Evolutionary conservation across 106 monocot genomes (phyloP), one percentile per base, ranked within the genome.

Genomic region (Alisma plantagoaquatica): DNA sequence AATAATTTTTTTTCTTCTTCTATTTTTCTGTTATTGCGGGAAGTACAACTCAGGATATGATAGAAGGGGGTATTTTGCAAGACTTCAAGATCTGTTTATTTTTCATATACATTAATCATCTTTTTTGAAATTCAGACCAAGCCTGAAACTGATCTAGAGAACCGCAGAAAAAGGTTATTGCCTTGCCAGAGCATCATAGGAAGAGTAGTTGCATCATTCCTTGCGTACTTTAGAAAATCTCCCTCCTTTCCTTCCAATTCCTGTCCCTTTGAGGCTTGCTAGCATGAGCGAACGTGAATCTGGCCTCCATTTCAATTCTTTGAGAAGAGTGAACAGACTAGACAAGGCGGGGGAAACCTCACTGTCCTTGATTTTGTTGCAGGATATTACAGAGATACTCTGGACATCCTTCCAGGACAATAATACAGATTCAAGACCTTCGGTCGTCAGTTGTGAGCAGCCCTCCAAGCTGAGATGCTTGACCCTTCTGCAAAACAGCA

Each of bases 231-330:
- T 84, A 71, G 84, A 96, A 67, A 96, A 76, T 51, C 71, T 75
- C 3, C 77, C 77, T 1, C 94, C 94, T 68, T 81, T 94, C 75
- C 73, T 89, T 41, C 88, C 77, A 67, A 96, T 96, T 54, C 88
- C 94, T 1, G 84, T 78, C 26, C 73, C 88, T 21, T 28, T 65
- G 25, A 96, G 80, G 55, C 75, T 78, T 48, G 56, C 59, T 10
- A 62, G 56, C 41, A 96, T 72, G 22, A 76, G 64, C 12, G 83
- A 88, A 49, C 73, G 88, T 17, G 77, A 70, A 62, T 96, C 84
- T 2, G 94, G 94, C 15, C 88, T 63, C 94, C 94, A 96, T 62
- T 89, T 88, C 43, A 96, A 66, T 65, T 88, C 81, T 45, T 88
- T 94, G 51, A 96, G 81, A 50, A 24, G 55, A 33, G 88, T 65